Conservation (phyloP, 345 rosid genomes). For the Eutrema japonicum region DNA sequence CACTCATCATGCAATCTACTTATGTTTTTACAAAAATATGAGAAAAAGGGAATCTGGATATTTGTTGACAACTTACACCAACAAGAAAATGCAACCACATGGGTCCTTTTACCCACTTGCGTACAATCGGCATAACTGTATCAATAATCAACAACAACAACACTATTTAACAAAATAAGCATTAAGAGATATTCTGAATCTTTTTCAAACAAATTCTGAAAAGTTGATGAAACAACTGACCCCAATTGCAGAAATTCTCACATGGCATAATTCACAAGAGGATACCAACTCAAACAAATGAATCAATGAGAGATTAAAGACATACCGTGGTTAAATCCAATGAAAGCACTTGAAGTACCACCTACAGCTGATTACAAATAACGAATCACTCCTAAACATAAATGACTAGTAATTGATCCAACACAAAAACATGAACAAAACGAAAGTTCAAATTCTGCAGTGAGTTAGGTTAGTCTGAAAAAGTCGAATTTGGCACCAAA, state of each 20-base stretch:
- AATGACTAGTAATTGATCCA: too few species aligned
- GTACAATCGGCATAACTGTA: conserved; percentile 79
- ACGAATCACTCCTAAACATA: background rate
- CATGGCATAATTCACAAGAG: background rate
- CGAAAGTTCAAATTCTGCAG: background rate
- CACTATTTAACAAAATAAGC: background rate
- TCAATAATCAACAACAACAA: conserved; percentile 14
- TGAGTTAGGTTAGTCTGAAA: background rate
- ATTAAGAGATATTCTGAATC: background rate
- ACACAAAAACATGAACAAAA: background rate
- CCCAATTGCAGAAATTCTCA: background rate
- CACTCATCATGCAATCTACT: background rate
- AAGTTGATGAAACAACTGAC: background rate
- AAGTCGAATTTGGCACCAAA: background rate
- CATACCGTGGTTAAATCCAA: conserved; percentile 42
- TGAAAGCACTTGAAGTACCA: conserved; percentile 51
- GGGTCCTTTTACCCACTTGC: conserved; percentile 62
- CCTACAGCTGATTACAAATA: conserved; percentile 65
- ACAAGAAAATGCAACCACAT: conserved; percentile 91
- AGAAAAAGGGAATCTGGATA: too few species aligned
- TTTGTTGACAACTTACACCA: conserved; percentile 59
- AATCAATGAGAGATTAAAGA: background rate
- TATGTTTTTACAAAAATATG: background rate
- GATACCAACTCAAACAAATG: background rate
- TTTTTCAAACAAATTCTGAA: background rate